A percentile compares a stretch with the other conserved stretches of the same genome.
Evolutionary conservation across 352 stramenopile species (phyloP).

Genomic region (Globisporangium solare): DNA sequence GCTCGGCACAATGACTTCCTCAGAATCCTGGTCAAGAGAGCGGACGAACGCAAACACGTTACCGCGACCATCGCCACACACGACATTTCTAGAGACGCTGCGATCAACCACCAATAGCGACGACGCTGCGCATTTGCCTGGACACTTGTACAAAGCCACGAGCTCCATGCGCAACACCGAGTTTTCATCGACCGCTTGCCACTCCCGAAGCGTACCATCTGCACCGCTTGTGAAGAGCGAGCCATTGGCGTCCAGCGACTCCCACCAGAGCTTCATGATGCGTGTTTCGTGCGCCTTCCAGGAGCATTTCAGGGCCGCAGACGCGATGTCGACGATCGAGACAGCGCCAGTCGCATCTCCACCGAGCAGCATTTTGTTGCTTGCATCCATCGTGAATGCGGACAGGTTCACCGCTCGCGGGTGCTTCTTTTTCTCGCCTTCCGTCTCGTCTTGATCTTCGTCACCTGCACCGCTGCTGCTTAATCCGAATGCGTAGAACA

Average conservation of each 20-base stretch:
- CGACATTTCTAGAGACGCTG: conserved; percentile 36
- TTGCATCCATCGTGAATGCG: conserved; percentile 31
- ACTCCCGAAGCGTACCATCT: conserved; percentile 60
- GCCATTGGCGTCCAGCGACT: conserved; percentile 17
- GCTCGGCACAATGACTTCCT: conserved; percentile 10
- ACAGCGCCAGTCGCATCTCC: conserved; percentile 50
- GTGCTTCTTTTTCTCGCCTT: background rate
- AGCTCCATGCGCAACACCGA: conserved; percentile 18
- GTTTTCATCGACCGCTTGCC: conserved; percentile 22
- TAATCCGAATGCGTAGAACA: conserved; percentile 25
- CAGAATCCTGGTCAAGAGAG: conserved; percentile 7
- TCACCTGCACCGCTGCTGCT: background rate
- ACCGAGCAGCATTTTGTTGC: conserved; percentile 38
- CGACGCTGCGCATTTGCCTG: conserved; percentile 54
- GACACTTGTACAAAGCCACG: conserved; percentile 45
- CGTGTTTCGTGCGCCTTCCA: conserved; percentile 56
- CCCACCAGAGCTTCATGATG: conserved; percentile 77
- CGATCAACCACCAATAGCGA: conserved; percentile 47
- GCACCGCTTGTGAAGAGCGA: conserved; percentile 59
- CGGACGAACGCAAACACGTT: conserved; percentile 65
- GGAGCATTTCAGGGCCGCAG: conserved; percentile 19
- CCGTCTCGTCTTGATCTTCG: background rate
- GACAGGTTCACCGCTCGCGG: conserved; percentile 24
- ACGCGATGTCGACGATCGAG: conserved; percentile 39
- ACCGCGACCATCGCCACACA: conserved; percentile 70